Percentiles rank a stretch among this genome's conserved stretches.
Conservation (phyloP, 306 rosid species). For the Vigna mungo region DNA sequence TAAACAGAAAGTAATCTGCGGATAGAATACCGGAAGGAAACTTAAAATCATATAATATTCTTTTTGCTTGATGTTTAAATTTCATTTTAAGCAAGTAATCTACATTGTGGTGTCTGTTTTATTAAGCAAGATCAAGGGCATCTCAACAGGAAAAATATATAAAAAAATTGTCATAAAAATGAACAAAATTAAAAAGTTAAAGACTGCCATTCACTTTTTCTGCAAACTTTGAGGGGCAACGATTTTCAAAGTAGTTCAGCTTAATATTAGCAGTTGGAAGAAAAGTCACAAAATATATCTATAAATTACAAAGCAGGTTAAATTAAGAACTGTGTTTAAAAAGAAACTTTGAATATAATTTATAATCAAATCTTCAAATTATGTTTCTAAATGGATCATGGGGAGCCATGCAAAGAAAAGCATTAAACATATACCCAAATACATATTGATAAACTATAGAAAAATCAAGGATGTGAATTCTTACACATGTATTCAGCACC, state of each 20-base stretch:
- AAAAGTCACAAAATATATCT: neutral
- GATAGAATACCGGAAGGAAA: neutral
- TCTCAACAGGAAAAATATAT: neutral
- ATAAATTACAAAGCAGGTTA: neutral
- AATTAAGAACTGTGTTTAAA: neutral
- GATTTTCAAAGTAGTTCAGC: neutral
- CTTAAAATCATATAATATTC: neutral
- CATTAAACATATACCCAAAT: slow-evolving; percentile 2
- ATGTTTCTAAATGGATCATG: neutral
- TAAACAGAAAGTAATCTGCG: neutral
- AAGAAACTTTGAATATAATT: neutral
- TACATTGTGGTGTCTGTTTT: neutral
- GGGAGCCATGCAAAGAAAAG: slow-evolving; percentile 12
- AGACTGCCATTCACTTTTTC: neutral
- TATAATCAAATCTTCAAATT: neutral
- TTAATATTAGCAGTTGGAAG: neutral
- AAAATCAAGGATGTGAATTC: neutral
- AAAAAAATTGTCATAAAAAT: neutral
- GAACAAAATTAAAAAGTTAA: neutral
- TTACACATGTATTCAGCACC: slow-evolving; percentile 5
- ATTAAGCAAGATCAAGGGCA: neutral
- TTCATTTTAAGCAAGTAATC: neutral
- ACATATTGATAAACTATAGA: slow-evolving; percentile 4
- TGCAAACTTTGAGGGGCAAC: slow-evolving; percentile 7
- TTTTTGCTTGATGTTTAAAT: neutral